Percentiles rank a stretch among this genome's conserved stretches.
Evolutionary conservation across 202 grass and related monocot species (phyloP).

Genomic region (Bolboschoenoplectus hybrid): DNA sequence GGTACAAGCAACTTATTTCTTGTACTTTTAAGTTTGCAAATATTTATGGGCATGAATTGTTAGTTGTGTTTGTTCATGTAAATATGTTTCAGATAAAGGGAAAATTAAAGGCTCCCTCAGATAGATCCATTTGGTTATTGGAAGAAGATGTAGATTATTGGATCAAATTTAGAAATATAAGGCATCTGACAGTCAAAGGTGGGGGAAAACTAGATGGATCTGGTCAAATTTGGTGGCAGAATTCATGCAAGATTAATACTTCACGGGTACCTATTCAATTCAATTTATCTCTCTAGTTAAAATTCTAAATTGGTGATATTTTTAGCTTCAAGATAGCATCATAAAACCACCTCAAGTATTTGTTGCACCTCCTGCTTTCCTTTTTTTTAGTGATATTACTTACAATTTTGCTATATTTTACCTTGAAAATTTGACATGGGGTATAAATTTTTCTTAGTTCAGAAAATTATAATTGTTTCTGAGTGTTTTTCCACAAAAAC

Average conservation of each 20-base stretch:
- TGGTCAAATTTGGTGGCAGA: conserved; percentile 69
- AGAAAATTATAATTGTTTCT: not conserved
- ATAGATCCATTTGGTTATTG: conserved; percentile 55
- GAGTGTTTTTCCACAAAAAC: not conserved
- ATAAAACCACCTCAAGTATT: not conserved
- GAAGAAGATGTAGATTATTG: conserved; percentile 37
- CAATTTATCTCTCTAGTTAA: not conserved
- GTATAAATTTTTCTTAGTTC: not conserved
- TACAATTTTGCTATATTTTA: not conserved
- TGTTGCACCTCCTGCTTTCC: not conserved
- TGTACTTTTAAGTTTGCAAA: not conserved
- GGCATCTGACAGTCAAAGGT: conserved; percentile 50
- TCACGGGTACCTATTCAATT: conserved; percentile 26
- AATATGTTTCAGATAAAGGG: conserved; percentile 54
- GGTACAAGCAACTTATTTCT: not conserved
- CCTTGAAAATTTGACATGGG: not conserved
- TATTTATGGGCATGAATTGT: conserved; percentile 11
- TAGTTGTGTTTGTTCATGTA: not conserved
- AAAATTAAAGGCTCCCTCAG: conserved; percentile 57
- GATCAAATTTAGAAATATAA: conserved; percentile 58
- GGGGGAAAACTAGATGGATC: conserved; percentile 67
- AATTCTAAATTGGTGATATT: not conserved
- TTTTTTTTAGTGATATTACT: not conserved
- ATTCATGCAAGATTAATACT: conserved; percentile 63
- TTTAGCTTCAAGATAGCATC: not conserved